phyloP scores from a whole-genome alignment of 352 stramenopile genomes.

The Peronospora farinosa region DNA sequence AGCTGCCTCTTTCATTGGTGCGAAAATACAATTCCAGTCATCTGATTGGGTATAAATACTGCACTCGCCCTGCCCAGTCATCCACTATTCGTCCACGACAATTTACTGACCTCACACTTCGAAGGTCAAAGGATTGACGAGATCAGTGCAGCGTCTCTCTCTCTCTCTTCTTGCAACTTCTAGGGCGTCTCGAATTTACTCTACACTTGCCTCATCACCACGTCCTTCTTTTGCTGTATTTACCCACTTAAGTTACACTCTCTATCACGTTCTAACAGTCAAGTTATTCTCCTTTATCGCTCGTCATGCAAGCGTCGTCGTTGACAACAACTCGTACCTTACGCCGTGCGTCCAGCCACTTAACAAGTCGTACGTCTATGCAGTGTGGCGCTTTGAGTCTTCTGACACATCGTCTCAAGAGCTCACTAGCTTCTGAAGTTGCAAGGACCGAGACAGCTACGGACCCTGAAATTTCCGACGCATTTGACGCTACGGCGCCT shows the following conservation, averaged over 20 bases:
- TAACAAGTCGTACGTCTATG: slow-evolving; percentile 3
- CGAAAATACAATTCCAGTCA: neutral
- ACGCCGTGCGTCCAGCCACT: slow-evolving; percentile 8
- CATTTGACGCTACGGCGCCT: slow-evolving; percentile 13
- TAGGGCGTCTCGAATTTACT: neutral
- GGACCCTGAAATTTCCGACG: slow-evolving; percentile 13
- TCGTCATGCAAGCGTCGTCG: slow-evolving; percentile 23
- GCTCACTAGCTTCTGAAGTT: slow-evolving; percentile 25
- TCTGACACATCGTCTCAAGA: slow-evolving; percentile 18
- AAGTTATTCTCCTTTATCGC: neutral
- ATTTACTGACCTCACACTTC: slow-evolving; percentile 7
- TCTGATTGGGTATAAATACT: slow-evolving; percentile 18
- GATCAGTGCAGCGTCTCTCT: slow-evolving; percentile 5
- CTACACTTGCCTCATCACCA: neutral
- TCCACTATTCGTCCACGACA: slow-evolving; percentile 7
- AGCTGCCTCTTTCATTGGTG: neutral
- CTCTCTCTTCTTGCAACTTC: slow-evolving; percentile 2
- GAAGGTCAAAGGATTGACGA: slow-evolving; percentile 4
- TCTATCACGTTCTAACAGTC: neutral
- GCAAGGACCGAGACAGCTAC: slow-evolving; percentile 11
- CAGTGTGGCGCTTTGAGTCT: slow-evolving; percentile 11
- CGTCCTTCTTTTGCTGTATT: neutral
- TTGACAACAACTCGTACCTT: slow-evolving; percentile 22
- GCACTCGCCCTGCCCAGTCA: slow-evolving; percentile 27
- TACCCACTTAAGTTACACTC: neutral